Conservation (phyloP, 2,329 filamentous ascomycete species). For the Penicillium sp. region DNA sequence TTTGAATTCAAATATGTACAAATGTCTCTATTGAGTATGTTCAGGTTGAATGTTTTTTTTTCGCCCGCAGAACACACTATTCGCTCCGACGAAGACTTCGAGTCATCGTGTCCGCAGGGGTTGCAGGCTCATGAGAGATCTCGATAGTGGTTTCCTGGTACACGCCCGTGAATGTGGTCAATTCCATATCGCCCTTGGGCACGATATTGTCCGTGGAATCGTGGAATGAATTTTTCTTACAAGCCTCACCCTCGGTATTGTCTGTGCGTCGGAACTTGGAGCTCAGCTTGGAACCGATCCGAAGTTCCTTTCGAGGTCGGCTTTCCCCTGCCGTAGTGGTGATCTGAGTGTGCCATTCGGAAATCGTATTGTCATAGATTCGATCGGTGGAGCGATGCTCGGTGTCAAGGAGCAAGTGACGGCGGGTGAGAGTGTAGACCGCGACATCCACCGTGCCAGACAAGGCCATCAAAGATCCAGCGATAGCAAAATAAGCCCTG, state of each 20-base stretch:
- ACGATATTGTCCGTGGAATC: constrained; percentile 43
- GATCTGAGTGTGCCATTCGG: constrained; percentile 26
- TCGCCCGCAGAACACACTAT: neutral
- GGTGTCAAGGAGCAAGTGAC: constrained; percentile 48
- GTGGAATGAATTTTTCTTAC: constrained; percentile 25
- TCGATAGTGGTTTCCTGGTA: constrained; percentile 41
- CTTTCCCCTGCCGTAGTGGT: constrained; percentile 11
- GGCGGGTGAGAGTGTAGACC: constrained; percentile 52
- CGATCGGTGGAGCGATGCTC: constrained; percentile 30
- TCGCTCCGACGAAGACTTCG: constrained; percentile 3
- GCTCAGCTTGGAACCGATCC: constrained; percentile 17
- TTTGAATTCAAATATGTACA: no score
- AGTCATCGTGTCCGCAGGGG: constrained; percentile 8
- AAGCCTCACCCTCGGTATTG: constrained; percentile 15
- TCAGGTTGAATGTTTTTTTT: no score
- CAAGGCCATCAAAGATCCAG: constrained; percentile 50
- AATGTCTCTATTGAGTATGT: no score
- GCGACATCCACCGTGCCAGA: constrained; percentile 55
- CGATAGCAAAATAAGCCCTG: constrained; percentile 44
- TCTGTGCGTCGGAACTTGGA: constrained; percentile 17
- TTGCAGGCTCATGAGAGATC: constrained; percentile 32
- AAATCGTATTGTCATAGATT: constrained; percentile 26
- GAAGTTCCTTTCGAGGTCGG: constrained; percentile 12
- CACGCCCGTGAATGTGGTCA: constrained; percentile 30
- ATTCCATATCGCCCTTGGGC: constrained; percentile 27